Evolutionary conservation across 805 yeast genomes (phyloP).

Genomic region (Starmerella apis): DNA sequence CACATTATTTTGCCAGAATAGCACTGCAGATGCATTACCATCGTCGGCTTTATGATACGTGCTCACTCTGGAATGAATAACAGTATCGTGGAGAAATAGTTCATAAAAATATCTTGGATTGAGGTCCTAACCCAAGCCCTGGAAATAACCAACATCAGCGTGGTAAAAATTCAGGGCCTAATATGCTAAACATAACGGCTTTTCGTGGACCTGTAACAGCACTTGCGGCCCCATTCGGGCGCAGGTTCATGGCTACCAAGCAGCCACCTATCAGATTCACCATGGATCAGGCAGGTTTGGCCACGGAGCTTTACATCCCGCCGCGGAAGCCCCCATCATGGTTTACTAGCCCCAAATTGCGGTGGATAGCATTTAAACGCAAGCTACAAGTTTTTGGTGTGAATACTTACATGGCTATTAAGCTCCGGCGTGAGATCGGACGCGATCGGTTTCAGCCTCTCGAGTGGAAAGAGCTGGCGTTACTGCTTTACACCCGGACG

Average conservation of each 20-base stretch:
- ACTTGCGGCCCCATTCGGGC: not conserved
- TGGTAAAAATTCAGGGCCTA: not conserved
- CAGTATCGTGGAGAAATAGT: too few relatives aligned
- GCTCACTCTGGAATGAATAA: too few relatives aligned
- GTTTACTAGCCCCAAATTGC: constrained; percentile 22
- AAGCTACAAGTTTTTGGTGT: constrained; percentile 25
- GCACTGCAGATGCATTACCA: too few relatives aligned
- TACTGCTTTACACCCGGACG: constrained; percentile 64
- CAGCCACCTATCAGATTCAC: constrained; percentile 22
- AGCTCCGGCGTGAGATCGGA: constrained; percentile 26
- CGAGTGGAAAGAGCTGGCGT: constrained; percentile 77
- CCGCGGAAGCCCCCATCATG: constrained; percentile 32
- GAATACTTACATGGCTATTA: constrained; percentile 27
- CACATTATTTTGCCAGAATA: too few relatives aligned
- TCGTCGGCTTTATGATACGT: too few relatives aligned
- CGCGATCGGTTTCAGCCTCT: constrained; percentile 35
- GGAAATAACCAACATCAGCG: not conserved
- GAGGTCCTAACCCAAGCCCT: constrained; percentile 6
- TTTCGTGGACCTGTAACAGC: not conserved
- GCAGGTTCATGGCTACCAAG: constrained; percentile 9
- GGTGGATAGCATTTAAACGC: constrained; percentile 26
- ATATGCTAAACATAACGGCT: not conserved
- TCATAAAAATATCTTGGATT: too few relatives aligned
- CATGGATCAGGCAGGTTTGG: constrained; percentile 28
- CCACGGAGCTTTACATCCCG: constrained; percentile 30